These are phyloP conservation scores for Posidonia oceanica DNA, from an alignment of 116 monocot species.

Conservation along the genomic window DNA sequence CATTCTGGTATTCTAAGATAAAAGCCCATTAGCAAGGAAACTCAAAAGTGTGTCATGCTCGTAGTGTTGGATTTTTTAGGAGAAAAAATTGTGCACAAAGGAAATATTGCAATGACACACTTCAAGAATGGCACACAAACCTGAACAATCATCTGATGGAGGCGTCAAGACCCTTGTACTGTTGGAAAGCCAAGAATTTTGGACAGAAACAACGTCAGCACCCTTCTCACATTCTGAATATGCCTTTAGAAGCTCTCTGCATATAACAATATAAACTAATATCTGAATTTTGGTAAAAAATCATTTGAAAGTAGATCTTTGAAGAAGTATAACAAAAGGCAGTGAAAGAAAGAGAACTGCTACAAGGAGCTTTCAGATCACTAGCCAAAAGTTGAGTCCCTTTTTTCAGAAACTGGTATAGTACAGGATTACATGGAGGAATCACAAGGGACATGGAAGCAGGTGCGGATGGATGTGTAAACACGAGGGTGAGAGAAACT, in stretches of 20 bases:
- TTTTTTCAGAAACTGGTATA: no score
- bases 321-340: no score
- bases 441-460: no score
- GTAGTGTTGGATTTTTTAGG: neutral
- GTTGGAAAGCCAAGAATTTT: slow-evolving; percentile 64
- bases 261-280: slow-evolving; percentile 3
- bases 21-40: no score
- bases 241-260: slow-evolving; percentile 79
- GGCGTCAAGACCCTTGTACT: slow-evolving; percentile 16
- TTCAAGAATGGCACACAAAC: neutral
- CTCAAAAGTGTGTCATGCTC: neutral
- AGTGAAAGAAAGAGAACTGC: no score
- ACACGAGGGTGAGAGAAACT: no score
- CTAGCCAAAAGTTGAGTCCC: no score
- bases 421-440: no score
- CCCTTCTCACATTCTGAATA: slow-evolving; percentile 82
- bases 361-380: no score
- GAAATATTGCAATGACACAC: neutral
- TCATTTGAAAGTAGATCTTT: neutral
- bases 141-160: slow-evolving; percentile 26
- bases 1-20: no score
- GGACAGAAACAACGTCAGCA: slow-evolving; percentile 56
- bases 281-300: neutral
- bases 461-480: no score
- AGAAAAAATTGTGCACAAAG: neutral